Conservation (phyloP, 495 filamentous ascomycete genomes). For the Articulospora tetracladia region DNA sequence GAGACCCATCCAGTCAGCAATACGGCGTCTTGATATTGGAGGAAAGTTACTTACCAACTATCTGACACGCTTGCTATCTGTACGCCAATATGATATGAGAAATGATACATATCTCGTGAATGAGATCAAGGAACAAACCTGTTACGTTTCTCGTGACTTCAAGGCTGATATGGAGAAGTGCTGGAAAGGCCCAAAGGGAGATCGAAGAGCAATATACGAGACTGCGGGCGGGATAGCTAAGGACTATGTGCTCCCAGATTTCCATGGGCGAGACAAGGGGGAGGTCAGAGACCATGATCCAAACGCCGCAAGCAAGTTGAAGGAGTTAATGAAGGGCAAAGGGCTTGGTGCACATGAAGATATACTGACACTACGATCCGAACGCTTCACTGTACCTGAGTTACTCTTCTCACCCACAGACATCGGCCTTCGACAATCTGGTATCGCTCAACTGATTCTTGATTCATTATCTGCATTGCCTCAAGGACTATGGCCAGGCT, state of each 20-base stretch:
- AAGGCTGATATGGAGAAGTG: constrained; percentile 70
- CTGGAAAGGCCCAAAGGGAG: constrained; percentile 74
- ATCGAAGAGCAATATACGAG: constrained; percentile 26
- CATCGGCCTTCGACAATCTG: constrained; percentile 82
- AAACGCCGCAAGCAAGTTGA: constrained; percentile 49
- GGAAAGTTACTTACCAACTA: constrained; percentile 95
- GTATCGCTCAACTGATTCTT: constrained; percentile 74
- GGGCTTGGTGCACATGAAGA: constrained; percentile 66
- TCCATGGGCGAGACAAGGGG: constrained; percentile 70
- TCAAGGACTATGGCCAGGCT: constrained; percentile 66
- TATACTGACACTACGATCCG: constrained; percentile 80
- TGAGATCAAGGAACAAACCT: constrained; percentile 88
- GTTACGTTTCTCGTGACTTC: constrained; percentile 81
- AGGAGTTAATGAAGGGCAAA: constrained; percentile 50
- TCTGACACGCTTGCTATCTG: constrained; percentile 82
- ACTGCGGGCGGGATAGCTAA: constrained; percentile 70
- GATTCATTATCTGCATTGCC: constrained; percentile 77
- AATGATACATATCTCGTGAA: constrained; percentile 91
- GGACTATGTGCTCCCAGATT: constrained; percentile 93
- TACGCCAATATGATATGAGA: constrained; percentile 90
- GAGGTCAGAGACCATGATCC: constrained; percentile 75
- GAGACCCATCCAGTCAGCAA: constrained; percentile 70
- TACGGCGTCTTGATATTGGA: constrained; percentile 86
- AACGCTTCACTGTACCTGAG: constrained; percentile 89
- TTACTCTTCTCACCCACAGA: constrained; percentile 82